phyloP scores from a whole-genome alignment of 2,329 filamentous ascomycete genomes.

The Ceratocystis ficicola region DNA sequence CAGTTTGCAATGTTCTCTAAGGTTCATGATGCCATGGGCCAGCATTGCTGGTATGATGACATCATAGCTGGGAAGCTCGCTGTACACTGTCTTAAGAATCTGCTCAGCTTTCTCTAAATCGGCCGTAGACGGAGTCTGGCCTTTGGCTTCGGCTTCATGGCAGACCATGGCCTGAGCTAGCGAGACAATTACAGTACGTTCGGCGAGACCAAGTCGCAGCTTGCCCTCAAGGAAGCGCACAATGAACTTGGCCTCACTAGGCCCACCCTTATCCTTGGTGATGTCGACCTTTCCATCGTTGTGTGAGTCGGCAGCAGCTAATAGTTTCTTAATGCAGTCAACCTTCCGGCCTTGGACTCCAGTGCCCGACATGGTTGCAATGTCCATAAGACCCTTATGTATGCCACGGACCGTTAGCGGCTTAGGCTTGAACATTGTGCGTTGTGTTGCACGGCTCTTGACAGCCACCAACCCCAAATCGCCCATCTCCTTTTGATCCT shows the following conservation, averaged over 20 bases:
- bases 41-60: constrained; percentile 85
- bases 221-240: constrained; percentile 92
- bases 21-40: constrained; percentile 68
- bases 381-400: constrained; percentile 73
- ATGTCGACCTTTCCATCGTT: constrained; percentile 73
- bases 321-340: constrained; percentile 85
- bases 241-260: constrained; percentile 90
- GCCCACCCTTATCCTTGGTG: constrained; percentile 78
- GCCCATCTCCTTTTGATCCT: constrained; percentile 90
- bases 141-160: constrained; percentile 64
- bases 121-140: constrained; percentile 57
- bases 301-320: constrained; percentile 76
- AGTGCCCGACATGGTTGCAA: constrained; percentile 75
- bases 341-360: constrained; percentile 86
- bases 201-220: constrained; percentile 77
- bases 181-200: constrained; percentile 81
- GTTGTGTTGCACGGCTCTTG: constrained; percentile 88
- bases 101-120: constrained; percentile 75
- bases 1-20: constrained; percentile 77
- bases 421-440: constrained; percentile 97
- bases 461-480: constrained; percentile 89
- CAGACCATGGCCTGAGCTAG: constrained; percentile 78
- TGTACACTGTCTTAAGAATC: constrained; percentile 81
- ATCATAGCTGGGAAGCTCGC: constrained; percentile 89
- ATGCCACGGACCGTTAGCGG: constrained; percentile 75